Evolutionary conservation across 768 basidiomycete genomes (phyloP).

Genomic region (Lactifluus hygrophoroides): DNA sequence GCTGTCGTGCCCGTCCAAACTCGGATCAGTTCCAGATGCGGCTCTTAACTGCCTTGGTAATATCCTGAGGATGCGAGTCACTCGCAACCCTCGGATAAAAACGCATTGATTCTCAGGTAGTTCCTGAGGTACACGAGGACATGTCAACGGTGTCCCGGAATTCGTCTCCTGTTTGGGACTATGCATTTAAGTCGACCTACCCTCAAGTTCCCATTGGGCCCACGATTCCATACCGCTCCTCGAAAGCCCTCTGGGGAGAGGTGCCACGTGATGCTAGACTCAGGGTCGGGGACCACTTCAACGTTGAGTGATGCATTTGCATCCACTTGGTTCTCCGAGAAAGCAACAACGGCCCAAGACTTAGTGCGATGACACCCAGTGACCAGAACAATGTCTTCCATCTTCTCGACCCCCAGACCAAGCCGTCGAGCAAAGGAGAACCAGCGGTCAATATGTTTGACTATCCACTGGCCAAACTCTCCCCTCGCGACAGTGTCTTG

Average conservation of each 20-base stretch:
- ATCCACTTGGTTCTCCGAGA: neutral
- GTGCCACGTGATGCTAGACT: neutral
- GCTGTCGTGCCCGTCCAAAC: neutral
- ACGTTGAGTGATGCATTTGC: neutral
- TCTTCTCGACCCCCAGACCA: neutral
- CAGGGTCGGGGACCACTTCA: neutral
- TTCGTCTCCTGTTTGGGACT: neutral
- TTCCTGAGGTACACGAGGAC: neutral
- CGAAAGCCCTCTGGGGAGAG: neutral
- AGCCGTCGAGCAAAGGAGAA: neutral
- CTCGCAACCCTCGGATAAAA: neutral
- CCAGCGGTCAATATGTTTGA: neutral
- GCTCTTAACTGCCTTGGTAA: neutral
- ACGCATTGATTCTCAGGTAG: no score
- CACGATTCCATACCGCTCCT: neutral
- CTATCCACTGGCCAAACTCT: neutral
- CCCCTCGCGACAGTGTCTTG: neutral
- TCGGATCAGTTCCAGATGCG: neutral
- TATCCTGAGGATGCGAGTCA: neutral
- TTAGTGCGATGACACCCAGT: neutral
- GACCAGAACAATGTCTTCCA: neutral
- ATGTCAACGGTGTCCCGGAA: neutral
- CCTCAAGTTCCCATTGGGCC: neutral
- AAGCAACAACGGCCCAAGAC: neutral
- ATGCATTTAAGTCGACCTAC: neutral